phyloP scores from a whole-genome alignment of 331 rosid genomes.

The Cucumis variabilis region DNA sequence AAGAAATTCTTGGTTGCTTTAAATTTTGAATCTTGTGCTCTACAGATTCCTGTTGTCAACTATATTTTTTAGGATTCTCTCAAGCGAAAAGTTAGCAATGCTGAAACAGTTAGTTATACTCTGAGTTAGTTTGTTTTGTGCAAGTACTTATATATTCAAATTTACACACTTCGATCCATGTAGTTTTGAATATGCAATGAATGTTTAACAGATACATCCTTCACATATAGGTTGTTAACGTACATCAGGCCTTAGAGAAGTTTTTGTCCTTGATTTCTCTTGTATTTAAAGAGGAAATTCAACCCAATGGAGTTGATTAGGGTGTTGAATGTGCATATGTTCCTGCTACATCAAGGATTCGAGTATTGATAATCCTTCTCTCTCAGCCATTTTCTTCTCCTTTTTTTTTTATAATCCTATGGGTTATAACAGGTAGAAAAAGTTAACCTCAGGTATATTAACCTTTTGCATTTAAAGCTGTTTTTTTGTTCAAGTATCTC shows the following conservation, averaged over 20 bases:
- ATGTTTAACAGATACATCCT: conserved; percentile 36
- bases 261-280: conserved; percentile 4
- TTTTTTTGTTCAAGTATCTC: no score
- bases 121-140: neutral
- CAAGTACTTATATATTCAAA: conserved; percentile 2
- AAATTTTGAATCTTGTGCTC: conserved; percentile 27
- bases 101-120: conserved; percentile 61
- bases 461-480: no score
- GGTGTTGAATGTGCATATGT: conserved; percentile 55
- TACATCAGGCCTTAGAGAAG: conserved; percentile 38
- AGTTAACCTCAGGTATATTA: no score
- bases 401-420: no score
- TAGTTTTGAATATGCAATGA: conserved; percentile 8
- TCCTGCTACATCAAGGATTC: conserved; percentile 58
- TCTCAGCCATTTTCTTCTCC: no score
- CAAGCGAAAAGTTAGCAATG: conserved; percentile 83
- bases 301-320: conserved; percentile 51
- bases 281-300: conserved; percentile 51
- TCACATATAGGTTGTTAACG: conserved; percentile 61
- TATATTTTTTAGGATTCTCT: conserved; percentile 76
- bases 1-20: conserved; percentile 14
- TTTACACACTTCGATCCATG: neutral
- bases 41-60: conserved; percentile 70
- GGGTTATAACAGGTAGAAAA: no score
- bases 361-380: no score